Base-by-base conservation (phyloP, 345 rosid genomes). In the Lepidium africanum region DNA sequence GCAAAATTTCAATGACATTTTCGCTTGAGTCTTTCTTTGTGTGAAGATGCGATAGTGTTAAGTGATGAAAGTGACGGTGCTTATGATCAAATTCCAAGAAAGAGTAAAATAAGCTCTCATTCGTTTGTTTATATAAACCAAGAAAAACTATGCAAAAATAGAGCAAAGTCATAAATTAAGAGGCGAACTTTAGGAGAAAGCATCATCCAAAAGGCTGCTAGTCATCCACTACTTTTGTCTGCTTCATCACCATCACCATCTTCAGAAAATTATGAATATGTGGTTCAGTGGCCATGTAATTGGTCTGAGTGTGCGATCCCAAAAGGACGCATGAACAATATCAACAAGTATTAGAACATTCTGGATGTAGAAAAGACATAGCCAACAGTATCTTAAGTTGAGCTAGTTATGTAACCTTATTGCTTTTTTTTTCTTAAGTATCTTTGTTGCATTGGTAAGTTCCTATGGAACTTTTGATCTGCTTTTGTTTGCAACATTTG, bases 261-360 rank as follows among this genome's bases (percentile, higher is more conserved):
- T 69, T 58, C 65, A 5, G 73, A 27, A 9, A 19, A 33, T 41
- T 58, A 48, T 69, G 66, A 59, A 0, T 49, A 38, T 69, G 6
- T 12, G 35, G 5, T 39, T 58, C 48, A 58, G 65, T 33, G 16
- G 23, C 73, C 73, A 14, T 9, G 9, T 58, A 37, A 47, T 16
- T 69, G 65, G 73, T 65, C 73, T 0, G 58, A 69, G 1, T 58
- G 73, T 65, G 65, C 40, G 14, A 56, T 0, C 3, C 54, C 54
- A 1, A 58, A 69, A 58, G 49, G 40, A 47, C 56, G 32, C 0
- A 14, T 30, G 36, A 41, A 6, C n/a, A 13, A 13, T 36, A 56
- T 46, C 45, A 55, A 45, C 71, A 57, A 57, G 65, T 9, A 50
- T 58, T 58, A 58, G 41, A 58, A 68, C 38, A 9, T 54, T 66